Conservation (phyloP, 768 basidiomycete genomes). For the Tulasnella calospora region DNA sequence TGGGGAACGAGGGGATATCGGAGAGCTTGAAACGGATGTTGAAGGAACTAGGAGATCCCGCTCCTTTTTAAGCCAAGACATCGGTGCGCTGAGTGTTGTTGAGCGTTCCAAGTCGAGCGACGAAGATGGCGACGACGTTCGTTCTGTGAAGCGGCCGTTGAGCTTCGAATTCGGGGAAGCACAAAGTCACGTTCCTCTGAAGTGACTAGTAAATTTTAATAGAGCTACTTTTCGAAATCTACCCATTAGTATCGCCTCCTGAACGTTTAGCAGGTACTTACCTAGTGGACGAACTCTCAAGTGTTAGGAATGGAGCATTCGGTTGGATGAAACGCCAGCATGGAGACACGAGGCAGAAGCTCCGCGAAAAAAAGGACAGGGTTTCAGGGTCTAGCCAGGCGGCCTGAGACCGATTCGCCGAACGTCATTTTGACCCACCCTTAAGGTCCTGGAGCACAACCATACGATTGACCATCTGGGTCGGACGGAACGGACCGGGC, state of each 20-base stretch:
- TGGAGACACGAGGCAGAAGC: neutral
- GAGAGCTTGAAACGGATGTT: neutral
- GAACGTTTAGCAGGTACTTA: neutral
- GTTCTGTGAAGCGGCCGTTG: neutral
- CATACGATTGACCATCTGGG: neutral
- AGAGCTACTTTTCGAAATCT: neutral
- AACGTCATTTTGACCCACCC: neutral
- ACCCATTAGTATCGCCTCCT: neutral
- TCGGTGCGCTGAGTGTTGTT: neutral
- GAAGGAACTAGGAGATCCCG: conserved; percentile 11
- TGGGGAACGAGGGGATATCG: conserved; percentile 15
- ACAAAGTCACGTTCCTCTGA: neutral
- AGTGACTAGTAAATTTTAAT: neutral
- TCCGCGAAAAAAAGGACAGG: neutral
- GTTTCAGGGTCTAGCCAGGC: neutral
- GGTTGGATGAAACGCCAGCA: neutral
- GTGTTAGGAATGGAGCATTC: neutral
- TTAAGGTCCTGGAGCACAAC: neutral
- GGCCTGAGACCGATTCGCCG: neutral
- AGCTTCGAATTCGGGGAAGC: neutral
- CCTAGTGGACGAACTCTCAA: neutral
- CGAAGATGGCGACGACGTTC: neutral
- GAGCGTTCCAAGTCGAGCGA: neutral
- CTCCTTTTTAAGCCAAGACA: conserved; percentile 28
- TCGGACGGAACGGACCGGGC: no score